These are phyloP conservation scores for Ganoderma lucidum DNA, from an alignment of 1,284 basidiomycete species.

Conservation along the genomic window DNA sequence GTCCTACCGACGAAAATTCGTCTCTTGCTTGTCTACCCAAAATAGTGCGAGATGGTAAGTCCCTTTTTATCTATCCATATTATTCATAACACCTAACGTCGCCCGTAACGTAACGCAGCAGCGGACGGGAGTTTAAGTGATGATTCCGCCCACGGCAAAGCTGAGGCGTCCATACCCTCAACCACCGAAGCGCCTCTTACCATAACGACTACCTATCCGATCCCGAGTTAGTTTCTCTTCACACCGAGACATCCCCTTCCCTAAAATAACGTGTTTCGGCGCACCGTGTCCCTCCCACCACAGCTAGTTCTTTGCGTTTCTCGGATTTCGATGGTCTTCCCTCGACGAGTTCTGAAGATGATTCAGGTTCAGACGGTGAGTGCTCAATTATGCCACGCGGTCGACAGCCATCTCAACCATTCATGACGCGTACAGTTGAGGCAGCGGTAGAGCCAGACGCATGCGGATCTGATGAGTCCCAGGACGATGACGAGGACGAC, in stretches of 20 bases:
- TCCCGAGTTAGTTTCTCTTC: neutral
- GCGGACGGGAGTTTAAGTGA: neutral
- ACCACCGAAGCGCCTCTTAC: neutral
- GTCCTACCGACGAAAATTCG: neutral
- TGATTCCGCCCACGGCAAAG: neutral
- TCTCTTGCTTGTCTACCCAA: neutral
- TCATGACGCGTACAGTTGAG: neutral
- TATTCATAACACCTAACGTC: neutral
- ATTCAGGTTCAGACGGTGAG: neutral
- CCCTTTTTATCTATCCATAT: too few relatives aligned
- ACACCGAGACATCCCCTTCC: too few relatives aligned
- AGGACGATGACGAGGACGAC: conserved; percentile 3
- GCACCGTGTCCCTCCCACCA: neutral
- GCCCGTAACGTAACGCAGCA: neutral
- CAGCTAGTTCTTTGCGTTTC: conserved; percentile 1
- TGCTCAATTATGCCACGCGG: too few relatives aligned
- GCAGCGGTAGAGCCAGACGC: neutral
- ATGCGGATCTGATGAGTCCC: neutral
- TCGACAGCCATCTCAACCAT: neutral
- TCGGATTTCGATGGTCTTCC: neutral
- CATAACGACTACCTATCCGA: neutral
- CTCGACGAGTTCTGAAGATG: neutral
- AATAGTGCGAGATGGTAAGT: conserved; percentile 2
- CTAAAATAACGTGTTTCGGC: neutral
- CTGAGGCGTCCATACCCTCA: neutral